These are phyloP conservation scores for Lindgomyces ingoldianus DNA, from an alignment of 495 filamentous ascomycete species.

Conservation along the genomic window DNA sequence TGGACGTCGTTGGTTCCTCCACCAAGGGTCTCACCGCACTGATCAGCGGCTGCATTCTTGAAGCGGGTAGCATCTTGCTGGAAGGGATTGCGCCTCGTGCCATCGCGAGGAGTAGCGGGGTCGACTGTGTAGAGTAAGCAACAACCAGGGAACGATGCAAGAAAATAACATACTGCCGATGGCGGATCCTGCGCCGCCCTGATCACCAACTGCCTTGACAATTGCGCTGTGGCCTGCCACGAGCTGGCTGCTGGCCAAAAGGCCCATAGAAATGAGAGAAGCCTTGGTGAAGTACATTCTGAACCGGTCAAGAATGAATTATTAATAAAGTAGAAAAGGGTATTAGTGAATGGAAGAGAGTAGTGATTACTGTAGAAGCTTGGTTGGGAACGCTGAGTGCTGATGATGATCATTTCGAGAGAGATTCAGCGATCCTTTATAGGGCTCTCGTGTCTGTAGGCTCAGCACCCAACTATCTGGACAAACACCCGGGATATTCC, in stretches of 20 bases:
- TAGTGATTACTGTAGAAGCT: slow-evolving; percentile 30
- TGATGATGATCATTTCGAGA: slow-evolving; percentile 14
- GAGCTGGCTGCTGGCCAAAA: slow-evolving; percentile 35
- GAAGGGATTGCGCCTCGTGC: slow-evolving; percentile 54
- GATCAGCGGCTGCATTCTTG: slow-evolving; percentile 40
- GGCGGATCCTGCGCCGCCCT: slow-evolving; percentile 47
- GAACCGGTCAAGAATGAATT: slow-evolving; percentile 31
- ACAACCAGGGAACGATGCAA: not conserved
- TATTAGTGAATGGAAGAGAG: slow-evolving; percentile 11
- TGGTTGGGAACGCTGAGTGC: slow-evolving; percentile 23
- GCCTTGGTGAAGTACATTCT: slow-evolving; percentile 35
- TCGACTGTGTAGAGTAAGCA: slow-evolving; percentile 47
- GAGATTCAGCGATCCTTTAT: slow-evolving; percentile 12
- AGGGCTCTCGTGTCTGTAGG: not conserved
- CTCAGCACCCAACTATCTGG: not conserved
- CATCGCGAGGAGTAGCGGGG: slow-evolving; percentile 54
- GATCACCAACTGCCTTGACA: slow-evolving; percentile 51
- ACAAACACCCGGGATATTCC: not conserved
- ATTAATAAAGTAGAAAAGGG: slow-evolving; percentile 15
- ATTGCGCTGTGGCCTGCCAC: slow-evolving; percentile 55
- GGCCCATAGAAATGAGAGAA: slow-evolving; percentile 32
- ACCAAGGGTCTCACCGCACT: slow-evolving; percentile 39
- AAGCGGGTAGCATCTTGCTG: slow-evolving; percentile 58
- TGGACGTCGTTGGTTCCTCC: slow-evolving; percentile 53
- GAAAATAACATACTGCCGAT: slow-evolving; percentile 43